Evolutionary conservation across 768 basidiomycete species (phyloP), one percentile per base, ranked within the genome.

Genomic region (Leccinum ochraceum): DNA sequence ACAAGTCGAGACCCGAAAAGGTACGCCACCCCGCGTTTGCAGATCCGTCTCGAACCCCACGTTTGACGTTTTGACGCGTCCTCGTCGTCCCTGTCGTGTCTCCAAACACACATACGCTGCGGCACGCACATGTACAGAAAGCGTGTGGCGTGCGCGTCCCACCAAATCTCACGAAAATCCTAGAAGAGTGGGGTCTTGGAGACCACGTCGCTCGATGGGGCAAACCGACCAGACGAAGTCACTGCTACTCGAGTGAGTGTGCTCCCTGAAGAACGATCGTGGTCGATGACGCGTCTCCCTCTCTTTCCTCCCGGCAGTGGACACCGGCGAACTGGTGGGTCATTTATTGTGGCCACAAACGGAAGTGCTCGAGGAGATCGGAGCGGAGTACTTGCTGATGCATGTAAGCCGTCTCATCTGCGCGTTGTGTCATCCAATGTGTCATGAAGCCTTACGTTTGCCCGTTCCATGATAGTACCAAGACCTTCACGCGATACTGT

Each of bases 111-210:
- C 34, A 42, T 39, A 13, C 10, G 14, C n/a, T 17, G 39, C 17
- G 39, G 4, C 16, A 26, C 26, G 24, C 46, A 44, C 17, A 42
- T 22, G 22, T 10, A 50, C 51, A 80, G 77, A 71, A 68, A 24
- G 63, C 67, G 11, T 77, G 70, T 13, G 81, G 80, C 13, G 67
- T 80, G 13, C 76, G 79, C 24, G 74, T 83, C 4, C 82, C 83
- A 32, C 83, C 85, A 0, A 86, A 86, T 64, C 78, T 86, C 76
- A 83, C 83, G 52, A 78, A 78, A 53, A 72, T 86, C 1, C 73
- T 86, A 24, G 74, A 76, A 50, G 75, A 81, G 60, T 87, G 85
- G 84, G 83, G 81, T 22, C 76, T 82, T 1, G 77, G 72, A 14
- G 77, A 81, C 30, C 67, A 73, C 7, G 69, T 84, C 54, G 54